A percentile compares a stretch with the other conserved stretches of the same genome.
Conservation (phyloP, 75 land plant species). For the Cupressus sempervirens region DNA sequence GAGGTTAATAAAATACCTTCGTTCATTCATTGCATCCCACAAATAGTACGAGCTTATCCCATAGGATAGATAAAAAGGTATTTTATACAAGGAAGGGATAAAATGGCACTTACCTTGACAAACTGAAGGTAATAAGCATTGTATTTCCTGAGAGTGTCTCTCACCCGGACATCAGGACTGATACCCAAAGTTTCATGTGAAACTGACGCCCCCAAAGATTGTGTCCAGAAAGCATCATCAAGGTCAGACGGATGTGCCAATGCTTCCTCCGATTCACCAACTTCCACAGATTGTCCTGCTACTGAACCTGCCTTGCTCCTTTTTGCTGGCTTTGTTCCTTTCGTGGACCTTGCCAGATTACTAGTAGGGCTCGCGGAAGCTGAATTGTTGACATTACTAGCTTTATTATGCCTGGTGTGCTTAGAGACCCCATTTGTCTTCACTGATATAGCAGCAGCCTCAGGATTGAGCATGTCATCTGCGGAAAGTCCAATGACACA, state of each 20-base stretch:
- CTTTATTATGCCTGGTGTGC: too few relatives aligned
- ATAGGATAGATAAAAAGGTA: background rate
- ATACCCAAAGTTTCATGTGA: slow-evolving; percentile 3
- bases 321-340: background rate
- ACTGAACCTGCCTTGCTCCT: background rate
- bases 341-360: background rate
- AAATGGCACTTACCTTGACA: slow-evolving; percentile 44
- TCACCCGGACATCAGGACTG: slow-evolving; percentile 27
- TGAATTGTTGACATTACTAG: too few relatives aligned
- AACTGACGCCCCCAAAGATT: background rate
- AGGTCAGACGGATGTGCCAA: background rate
- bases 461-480: background rate
- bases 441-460: too few relatives aligned
- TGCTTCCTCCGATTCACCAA: background rate
- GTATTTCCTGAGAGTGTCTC: slow-evolving; percentile 55
- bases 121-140: slow-evolving; percentile 66
- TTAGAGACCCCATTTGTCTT: background rate
- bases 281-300: background rate
- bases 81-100: background rate
- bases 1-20: too few relatives aligned
- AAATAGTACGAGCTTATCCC: background rate
- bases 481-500: background rate
- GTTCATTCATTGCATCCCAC: background rate
- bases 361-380: background rate
- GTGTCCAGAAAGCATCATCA: background rate